A percentile compares a stretch with the other conserved stretches of the same genome.
phyloP scores from a whole-genome alignment of 2,329 filamentous ascomycete genomes.

The Byssochlamys sp. region DNA sequence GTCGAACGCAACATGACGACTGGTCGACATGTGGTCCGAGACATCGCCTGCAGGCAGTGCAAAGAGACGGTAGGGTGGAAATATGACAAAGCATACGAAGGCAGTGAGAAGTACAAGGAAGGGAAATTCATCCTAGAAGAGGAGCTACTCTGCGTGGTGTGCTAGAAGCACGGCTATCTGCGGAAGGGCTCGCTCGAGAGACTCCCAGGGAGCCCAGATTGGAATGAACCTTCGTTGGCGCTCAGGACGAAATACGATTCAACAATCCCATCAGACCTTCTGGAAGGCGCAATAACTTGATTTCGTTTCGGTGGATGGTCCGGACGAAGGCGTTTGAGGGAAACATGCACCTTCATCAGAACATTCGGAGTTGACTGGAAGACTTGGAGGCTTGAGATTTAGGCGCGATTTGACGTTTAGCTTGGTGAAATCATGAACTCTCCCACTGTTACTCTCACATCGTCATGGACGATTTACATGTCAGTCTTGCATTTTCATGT shows the following conservation, averaged over 20 bases:
- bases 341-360: neutral
- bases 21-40: constrained; percentile 82
- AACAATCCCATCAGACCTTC: neutral
- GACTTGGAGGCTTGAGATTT: neutral
- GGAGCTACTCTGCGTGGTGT: constrained; percentile 63
- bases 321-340: neutral
- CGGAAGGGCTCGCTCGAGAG: neutral
- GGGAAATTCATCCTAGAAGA: constrained; percentile 95
- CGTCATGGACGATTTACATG: neutral
- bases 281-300: neutral
- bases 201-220: neutral
- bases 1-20: constrained; percentile 97
- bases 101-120: constrained; percentile 94
- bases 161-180: neutral
- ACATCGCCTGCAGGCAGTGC: constrained; percentile 86
- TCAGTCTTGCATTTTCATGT: neutral
- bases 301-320: neutral
- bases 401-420: neutral
- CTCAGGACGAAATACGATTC: neutral
- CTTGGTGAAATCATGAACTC: neutral
- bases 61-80: constrained; percentile 93
- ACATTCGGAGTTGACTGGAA: neutral
- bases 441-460: neutral
- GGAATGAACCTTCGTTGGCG: neutral
- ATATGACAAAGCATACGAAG: constrained; percentile 93